A percentile compares a stretch with the other conserved stretches of the same genome.
phyloP scores from a whole-genome alignment of 208 protist species.

The Herpetomonas muscarum region DNA sequence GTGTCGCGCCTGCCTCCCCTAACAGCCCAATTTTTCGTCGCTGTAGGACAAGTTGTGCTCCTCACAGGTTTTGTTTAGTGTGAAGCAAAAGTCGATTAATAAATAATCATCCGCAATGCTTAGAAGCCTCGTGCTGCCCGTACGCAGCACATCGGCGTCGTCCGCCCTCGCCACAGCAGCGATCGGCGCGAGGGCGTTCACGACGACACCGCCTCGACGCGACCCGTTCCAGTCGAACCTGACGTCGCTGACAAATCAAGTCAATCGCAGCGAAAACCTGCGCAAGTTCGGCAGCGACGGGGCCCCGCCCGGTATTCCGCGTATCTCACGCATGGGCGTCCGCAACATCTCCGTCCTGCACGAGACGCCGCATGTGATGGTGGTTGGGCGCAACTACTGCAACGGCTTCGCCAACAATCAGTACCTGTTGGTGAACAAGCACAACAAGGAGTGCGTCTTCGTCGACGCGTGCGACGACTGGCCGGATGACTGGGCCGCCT shows the following conservation, averaged over 20 bases:
- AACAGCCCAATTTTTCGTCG: too few relatives aligned
- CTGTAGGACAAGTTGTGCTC: too few relatives aligned
- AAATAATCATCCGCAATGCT: too few relatives aligned
- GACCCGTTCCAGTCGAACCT: slow-evolving; percentile 69
- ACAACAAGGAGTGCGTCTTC: slow-evolving; percentile 69
- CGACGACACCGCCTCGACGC: slow-evolving; percentile 13
- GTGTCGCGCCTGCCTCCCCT: too few relatives aligned
- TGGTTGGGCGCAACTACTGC: slow-evolving; percentile 70
- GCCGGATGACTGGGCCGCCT: slow-evolving; percentile 87
- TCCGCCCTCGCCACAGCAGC: too few relatives aligned
- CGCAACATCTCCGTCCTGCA: slow-evolving; percentile 75
- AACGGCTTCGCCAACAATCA: slow-evolving; percentile 87
- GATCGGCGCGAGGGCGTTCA: too few relatives aligned
- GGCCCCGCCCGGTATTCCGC: slow-evolving; percentile 48
- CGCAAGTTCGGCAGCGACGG: slow-evolving; percentile 62
- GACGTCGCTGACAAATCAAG: slow-evolving; percentile 78
- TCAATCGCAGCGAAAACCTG: slow-evolving; percentile 68
- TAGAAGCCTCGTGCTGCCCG: too few relatives aligned
- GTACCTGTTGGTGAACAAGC: slow-evolving; percentile 73
- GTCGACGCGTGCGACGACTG: slow-evolving; percentile 88
- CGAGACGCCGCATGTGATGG: slow-evolving; percentile 74
- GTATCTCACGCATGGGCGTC: slow-evolving; percentile 54
- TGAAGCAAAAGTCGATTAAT: too few relatives aligned
- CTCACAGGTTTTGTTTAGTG: too few relatives aligned
- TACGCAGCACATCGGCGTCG: too few relatives aligned